Base-by-base conservation (phyloP, 805 yeast genomes). In the Cyberlindnera euphorbiae region DNA sequence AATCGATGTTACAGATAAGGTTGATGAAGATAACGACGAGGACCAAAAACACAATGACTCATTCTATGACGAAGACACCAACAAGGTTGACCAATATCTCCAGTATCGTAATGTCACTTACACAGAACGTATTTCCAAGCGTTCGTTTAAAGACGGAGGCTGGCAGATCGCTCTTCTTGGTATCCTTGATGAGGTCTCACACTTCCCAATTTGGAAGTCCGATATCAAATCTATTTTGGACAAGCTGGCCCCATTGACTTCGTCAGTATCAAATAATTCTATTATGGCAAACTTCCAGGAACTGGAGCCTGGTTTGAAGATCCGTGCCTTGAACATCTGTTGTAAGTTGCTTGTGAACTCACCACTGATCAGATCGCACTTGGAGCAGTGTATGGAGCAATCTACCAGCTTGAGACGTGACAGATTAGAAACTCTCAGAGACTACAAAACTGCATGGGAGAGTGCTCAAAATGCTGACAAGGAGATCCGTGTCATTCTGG, bases 91-190 rank as follows among this genome's bases (percentile, higher is more conserved):
- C 27, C 61, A 60, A 38, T 52, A 61, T 39, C 32, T 83, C 47
- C 75, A 78, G 39, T 73, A 76, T 56, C 66, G 81, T 36, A 78
- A 78, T 28, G 60, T 64, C 0, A 60, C 78, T 10, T 93, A 97
- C 96, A 75, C 78, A 40, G 94, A 83, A 21, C 66, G 94, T 27
- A 66, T 90, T 14, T 71, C 79, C 11, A 79, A 75, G 37, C 75
- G 96, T 36, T 73, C 74, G 44, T 93, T 84, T 57, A 77, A 71
- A 49, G 88, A 86, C 50, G 95, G 96, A 4, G 77, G 77, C 36
- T 90, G 97, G 96, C 81, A 86, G 49, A 69, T 82, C 27, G 73
- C 82, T 28, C 58, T 89, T 28, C 56, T 88, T 32, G 96, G 96
- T 22, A 66, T 88, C 3, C 66, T 89, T 28, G 75, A 77, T 15